Evolutionary conservation across 352 stramenopile species (phyloP).

Genomic region (Blastocystis sp.): DNA sequence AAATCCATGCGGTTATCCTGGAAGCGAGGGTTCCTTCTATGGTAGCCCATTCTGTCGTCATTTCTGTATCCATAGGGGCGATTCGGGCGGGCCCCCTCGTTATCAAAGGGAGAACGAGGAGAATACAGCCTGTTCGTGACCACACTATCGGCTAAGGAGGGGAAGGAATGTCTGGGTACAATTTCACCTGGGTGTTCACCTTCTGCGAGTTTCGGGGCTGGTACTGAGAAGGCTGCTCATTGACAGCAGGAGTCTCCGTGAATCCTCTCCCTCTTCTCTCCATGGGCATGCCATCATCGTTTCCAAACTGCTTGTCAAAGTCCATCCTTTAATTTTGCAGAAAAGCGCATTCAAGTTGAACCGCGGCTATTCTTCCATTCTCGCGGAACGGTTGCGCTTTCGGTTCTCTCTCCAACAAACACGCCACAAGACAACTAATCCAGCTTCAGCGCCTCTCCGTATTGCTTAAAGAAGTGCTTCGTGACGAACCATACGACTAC

Average conservation of each 20-base stretch:
- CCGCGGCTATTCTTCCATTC: no score
- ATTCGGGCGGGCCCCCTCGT: background rate
- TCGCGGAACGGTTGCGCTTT: no score
- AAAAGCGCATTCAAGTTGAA: background rate
- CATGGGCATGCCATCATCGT: background rate
- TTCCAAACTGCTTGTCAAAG: constrained; percentile 66
- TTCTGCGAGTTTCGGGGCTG: constrained; percentile 17
- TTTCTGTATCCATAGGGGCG: background rate
- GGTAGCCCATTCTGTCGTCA: background rate
- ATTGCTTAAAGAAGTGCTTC: background rate
- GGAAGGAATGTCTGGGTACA: constrained; percentile 32
- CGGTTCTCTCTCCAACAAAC: constrained; percentile 18
- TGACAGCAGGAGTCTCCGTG: constrained; percentile 31
- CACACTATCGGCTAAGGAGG: constrained; percentile 61
- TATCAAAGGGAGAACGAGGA: background rate
- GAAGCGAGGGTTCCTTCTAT: background rate
- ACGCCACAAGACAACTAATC: constrained; percentile 10
- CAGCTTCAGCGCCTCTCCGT: constrained; percentile 35
- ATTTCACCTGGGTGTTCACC: constrained; percentile 32
- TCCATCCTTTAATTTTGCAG: constrained; percentile 6
- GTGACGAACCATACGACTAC: constrained; percentile 6
- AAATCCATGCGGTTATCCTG: no score
- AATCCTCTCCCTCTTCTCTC: constrained; percentile 41
- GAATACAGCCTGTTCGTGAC: constrained; percentile 1
- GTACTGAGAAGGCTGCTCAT: background rate